A percentile compares a stretch with the other conserved stretches of the same genome.
These are phyloP conservation scores for Diaporthe longicolla DNA, from an alignment of 2,329 filamentous ascomycete genomes.

Conservation along the genomic window DNA sequence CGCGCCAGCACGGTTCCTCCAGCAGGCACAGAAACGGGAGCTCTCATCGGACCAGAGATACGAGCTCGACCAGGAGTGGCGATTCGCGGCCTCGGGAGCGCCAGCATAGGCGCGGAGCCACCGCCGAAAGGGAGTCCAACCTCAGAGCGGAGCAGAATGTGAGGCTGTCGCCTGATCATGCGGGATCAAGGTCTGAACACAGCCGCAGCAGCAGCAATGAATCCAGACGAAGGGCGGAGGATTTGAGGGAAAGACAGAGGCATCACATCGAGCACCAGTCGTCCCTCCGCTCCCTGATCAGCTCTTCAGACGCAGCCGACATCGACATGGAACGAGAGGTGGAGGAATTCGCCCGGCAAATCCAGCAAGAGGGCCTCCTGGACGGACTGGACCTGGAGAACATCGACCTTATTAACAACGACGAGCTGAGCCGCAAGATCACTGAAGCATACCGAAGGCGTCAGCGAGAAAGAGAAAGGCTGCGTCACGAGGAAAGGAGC, in stretches of 20 bases:
- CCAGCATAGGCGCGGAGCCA: conserved; percentile 47
- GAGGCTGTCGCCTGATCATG: conserved; percentile 55
- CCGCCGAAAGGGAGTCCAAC: conserved; percentile 50
- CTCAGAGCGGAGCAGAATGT: conserved; percentile 53
- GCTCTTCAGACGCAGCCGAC: conserved; percentile 81
- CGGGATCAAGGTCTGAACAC: conserved; percentile 51
- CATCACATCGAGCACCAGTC: conserved; percentile 89
- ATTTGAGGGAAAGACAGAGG: conserved; percentile 54
- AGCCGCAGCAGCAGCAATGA: conserved; percentile 60
- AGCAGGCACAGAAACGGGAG: conserved; percentile 44
- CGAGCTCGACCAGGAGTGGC: conserved; percentile 52
- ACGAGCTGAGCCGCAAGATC: conserved; percentile 91
- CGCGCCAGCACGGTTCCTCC: conserved; percentile 45
- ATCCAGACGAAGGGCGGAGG: conserved; percentile 59
- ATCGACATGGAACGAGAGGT: conserved; percentile 90
- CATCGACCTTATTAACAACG: conserved; percentile 85
- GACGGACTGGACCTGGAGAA: conserved; percentile 92
- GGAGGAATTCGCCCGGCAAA: conserved; percentile 87
- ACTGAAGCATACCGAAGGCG: conserved; percentile 88
- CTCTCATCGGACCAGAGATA: conserved; percentile 43
- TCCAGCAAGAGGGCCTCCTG: conserved; percentile 86
- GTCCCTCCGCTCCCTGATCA: conserved; percentile 87
- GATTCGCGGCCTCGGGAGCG: conserved; percentile 48
- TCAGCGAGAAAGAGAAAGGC: conserved; percentile 75
- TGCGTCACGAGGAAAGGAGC: conserved; percentile 65